Base-by-base conservation (phyloP, 2,329 filamentous ascomycete genomes). In the Nannizziopsis arthrosporioides region DNA sequence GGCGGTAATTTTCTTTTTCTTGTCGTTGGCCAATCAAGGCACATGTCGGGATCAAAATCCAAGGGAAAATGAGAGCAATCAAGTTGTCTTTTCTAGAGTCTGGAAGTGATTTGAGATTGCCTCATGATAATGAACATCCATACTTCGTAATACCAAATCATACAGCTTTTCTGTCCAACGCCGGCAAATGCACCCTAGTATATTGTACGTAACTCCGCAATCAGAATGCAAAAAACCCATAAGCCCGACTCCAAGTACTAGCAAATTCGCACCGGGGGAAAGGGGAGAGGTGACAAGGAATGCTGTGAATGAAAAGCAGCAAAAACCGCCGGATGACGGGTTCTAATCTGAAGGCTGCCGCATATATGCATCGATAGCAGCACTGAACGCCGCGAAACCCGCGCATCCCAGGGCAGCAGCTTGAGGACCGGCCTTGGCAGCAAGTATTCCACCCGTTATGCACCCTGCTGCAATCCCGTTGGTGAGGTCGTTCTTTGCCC, bases 351-450 rank as follows among this genome's bases (percentile, higher is more conserved):
- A 61, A 9, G 84, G 84, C 74, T 83, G 82, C 58, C 85, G 71
- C 86, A 95, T 86, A 64, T 87, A 95, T 32, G 80, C 80, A 73
- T 96, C 90, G 63, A 96, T 95, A 0, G 89, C 90, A 11, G 85
- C 81, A 64, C 81, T 85, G 59, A 96, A 96, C 1, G 86, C 89
- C 49, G 92, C 92, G 67, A 98, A 98, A 0, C 90, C 92, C 10
- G 80, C 84, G 66, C 90, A 96, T 1, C 92, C 92, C 3, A 93
- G 75, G 1, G 81, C 82, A 43, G 86, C 84, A 30, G 90, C 92
- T 69, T 92, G 85, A 6, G 92, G 92, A 0, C 92, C 92, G 0
- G 85, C 90, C 58, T 84, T 85, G 53, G 84, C 80, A 42, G 87
- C 90, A 54, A 98, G 68, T 47, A 92, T 84, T 14, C 86, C 92